Base-by-base conservation (phyloP, 2,329 filamentous ascomycete species). In the Fusarium irregulare region DNA sequence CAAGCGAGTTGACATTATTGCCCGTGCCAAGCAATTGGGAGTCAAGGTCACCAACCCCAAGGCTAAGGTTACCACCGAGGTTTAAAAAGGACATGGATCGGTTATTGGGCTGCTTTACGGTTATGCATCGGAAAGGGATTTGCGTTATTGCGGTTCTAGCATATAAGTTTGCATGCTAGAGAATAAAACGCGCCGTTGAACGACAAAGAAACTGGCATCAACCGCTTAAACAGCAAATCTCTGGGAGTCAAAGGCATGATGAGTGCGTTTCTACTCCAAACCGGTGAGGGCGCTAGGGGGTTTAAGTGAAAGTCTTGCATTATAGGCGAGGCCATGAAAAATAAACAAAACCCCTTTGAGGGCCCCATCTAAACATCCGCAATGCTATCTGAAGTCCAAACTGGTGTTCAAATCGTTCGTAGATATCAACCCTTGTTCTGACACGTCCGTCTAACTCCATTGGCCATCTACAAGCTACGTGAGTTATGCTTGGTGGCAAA, bases 31-130 rank as follows among this genome's bases (percentile, higher is more conserved):
- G 93, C 92, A 97, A 86, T 88, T 99, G 81, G 93, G 94, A 82
- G 96, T 99, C 84, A 99, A 99, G 93, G 95, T 99, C 84, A 99
- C 96, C 83, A 99, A 99, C 90, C 85, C 93, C 86, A 97, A 98
- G 93, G 96, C 94, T 82, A 97, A 95, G 90, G 92, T 99, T 84
- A 97, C 95, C 79, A 97, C 94, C 78, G 96, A 99, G 91, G 87
- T 91, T 80, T 92, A 90, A 89, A 89, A 81, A 74, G 66, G 72
- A 64, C 73, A 73, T 68, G 64, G 73, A 69, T 68, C 66, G 57
- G 73, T 62, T 74, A 71, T 73, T 76, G 72, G 73, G 72, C 71
- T 76, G 72, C 72, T 76, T 75, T 76, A 74, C 70, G 73, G 73
- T 73, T 75, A 70, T 75, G 73, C 73, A 75, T 75, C 72, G 73